Conservation (phyloP, 768 basidiomycete species). For the Kwoniella pini region DNA sequence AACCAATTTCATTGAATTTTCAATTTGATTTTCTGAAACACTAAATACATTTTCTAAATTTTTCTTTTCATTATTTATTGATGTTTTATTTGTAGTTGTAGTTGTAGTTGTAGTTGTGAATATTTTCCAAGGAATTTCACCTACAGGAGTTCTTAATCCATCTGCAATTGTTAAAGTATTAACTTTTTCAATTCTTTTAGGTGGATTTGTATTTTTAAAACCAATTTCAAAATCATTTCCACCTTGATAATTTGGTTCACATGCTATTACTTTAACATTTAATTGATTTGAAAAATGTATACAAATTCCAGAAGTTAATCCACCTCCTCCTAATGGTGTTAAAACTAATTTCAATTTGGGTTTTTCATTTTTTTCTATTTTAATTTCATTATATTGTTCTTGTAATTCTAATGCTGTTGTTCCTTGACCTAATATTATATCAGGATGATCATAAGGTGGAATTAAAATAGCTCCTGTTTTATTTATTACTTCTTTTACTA, state of each 20-base stretch:
- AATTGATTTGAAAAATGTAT: conserved; percentile 32
- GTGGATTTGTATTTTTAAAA: conserved; percentile 22
- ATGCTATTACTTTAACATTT: conserved; percentile 17
- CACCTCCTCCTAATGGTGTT: conserved; percentile 40
- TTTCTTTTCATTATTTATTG: conserved; percentile 17
- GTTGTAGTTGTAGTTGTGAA: conserved; percentile 23
- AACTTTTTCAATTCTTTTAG: conserved; percentile 28
- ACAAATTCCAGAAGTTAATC: conserved; percentile 34
- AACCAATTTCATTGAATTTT: conserved; percentile 34
- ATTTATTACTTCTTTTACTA: conserved; percentile 30
- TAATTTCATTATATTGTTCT: conserved; percentile 22
- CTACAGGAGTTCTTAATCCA: conserved; percentile 40
- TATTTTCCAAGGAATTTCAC: conserved; percentile 27
- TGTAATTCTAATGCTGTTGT: conserved; percentile 42
- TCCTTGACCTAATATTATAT: conserved; percentile 46
- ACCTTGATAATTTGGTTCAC: conserved; percentile 37
- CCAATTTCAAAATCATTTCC: conserved; percentile 42
- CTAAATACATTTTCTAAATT: conserved; percentile 35
- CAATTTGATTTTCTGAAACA: conserved; percentile 41
- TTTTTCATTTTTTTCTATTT: background rate
- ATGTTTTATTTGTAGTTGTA: too few species aligned
- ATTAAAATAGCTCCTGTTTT: conserved; percentile 37
- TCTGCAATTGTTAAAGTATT: conserved; percentile 45
- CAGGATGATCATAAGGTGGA: conserved; percentile 45
- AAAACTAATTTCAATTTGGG: conserved; percentile 27